These are phyloP conservation scores for Aurantiochytrium sp. DNA, from an alignment of 108 stramenopile genomes.

Conservation along the genomic window DNA sequence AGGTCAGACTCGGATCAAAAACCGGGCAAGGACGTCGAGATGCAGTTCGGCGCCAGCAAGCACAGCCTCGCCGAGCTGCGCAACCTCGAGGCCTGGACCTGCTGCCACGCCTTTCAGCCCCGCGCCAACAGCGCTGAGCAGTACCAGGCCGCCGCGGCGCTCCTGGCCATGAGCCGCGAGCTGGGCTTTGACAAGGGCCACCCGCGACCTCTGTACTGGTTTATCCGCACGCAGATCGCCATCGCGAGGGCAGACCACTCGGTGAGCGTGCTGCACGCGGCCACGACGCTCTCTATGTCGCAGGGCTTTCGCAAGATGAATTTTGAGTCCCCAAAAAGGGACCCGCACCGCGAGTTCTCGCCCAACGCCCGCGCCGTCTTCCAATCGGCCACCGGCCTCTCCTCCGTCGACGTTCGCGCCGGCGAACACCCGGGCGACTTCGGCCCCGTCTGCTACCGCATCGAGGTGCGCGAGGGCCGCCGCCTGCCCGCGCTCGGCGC, in stretches of 20 bases:
- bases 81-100: neutral
- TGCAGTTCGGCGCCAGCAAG: neutral
- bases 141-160: neutral
- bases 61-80: neutral
- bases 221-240: neutral
- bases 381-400: neutral
- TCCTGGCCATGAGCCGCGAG: neutral
- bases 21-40: neutral
- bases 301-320: neutral
- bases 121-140: neutral
- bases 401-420: neutral
- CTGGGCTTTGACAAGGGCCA: neutral
- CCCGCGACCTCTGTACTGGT: neutral
- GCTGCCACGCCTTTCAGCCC: conserved; percentile 1
- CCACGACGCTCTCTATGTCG: neutral
- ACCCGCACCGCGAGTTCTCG: neutral
- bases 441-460: neutral
- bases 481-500: neutral
- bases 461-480: neutral
- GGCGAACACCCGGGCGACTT: neutral
- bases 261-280: neutral
- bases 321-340: neutral
- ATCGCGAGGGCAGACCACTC: neutral
- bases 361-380: neutral
- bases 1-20: neutral